Evolutionary conservation across 768 basidiomycete genomes (phyloP).

Genomic region (Macrolepiota dolichaula): DNA sequence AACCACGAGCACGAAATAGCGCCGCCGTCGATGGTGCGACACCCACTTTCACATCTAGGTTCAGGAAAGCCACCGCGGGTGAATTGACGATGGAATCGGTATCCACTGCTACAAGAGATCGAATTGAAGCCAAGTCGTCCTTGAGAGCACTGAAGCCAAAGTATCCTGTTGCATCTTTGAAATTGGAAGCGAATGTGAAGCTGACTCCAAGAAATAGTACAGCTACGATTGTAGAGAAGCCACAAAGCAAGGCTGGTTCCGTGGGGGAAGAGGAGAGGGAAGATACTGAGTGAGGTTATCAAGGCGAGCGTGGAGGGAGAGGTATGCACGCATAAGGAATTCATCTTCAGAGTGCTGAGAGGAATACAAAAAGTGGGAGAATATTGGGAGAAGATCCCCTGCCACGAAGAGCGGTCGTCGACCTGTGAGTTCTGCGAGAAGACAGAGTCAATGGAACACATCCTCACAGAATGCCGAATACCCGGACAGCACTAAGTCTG

Average conservation of each 20-base stretch:
- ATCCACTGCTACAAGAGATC: not conserved
- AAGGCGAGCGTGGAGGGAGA: constrained; percentile 11
- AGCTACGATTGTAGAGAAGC: not conserved
- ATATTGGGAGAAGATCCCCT: no score
- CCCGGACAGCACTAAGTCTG: no score
- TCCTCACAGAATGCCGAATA: no score
- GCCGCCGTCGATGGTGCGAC: not conserved
- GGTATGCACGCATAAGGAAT: no score
- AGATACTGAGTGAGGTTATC: constrained; percentile 12
- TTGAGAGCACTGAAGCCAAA: constrained; percentile 6
- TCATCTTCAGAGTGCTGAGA: not conserved
- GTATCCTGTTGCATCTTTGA: constrained; percentile 3
- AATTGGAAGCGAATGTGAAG: not conserved
- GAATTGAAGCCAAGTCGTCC: constrained; percentile 3
- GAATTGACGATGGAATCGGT: not conserved
- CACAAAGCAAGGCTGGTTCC: not conserved
- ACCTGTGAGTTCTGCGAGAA: no score
- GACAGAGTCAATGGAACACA: no score
- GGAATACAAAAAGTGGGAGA: no score
- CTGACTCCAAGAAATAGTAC: not conserved
- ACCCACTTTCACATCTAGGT: not conserved
- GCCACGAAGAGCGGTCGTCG: no score
- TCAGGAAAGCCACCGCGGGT: not conserved
- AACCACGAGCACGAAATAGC: constrained; percentile 8
- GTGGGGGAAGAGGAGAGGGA: constrained; percentile 2